Percentiles rank a stretch among this genome's conserved stretches.
Evolutionary conservation across 371 early-diverging fungal species (phyloP).

Genomic region (Lichtheimia hyalospora): DNA sequence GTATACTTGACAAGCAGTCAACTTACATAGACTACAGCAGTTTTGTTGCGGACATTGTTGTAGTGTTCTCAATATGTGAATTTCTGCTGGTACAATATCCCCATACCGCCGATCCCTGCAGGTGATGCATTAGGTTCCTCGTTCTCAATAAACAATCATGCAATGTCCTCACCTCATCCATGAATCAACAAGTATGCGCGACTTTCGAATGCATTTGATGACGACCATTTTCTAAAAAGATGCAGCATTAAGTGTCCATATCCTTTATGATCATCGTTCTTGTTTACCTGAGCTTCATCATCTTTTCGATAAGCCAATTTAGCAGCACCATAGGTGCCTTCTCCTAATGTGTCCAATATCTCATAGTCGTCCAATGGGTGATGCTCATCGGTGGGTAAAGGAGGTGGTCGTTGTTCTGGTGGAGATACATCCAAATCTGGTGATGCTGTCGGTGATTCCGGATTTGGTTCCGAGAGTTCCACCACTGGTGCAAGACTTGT

Average conservation of each 20-base stretch:
- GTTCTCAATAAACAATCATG: too few species aligned
- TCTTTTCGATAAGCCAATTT: slow-evolving; percentile 53
- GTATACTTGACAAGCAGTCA: background rate
- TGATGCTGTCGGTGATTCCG: background rate
- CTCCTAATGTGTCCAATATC: slow-evolving; percentile 62
- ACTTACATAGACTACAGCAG: slow-evolving; percentile 56
- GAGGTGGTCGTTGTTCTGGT: slow-evolving; percentile 1
- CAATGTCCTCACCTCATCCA: slow-evolving; percentile 51
- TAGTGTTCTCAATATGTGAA: slow-evolving; percentile 65
- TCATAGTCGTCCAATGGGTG: slow-evolving; percentile 56
- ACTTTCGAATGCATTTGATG: slow-evolving; percentile 70
- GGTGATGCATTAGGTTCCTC: background rate
- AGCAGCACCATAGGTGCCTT: slow-evolving; percentile 77
- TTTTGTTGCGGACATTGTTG: slow-evolving; percentile 58
- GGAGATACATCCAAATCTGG: background rate
- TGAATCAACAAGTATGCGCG: slow-evolving; percentile 64
- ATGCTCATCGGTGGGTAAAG: slow-evolving; percentile 6
- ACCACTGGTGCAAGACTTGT: background rate
- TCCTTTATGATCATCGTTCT: slow-evolving; percentile 2
- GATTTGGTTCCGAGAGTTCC: background rate
- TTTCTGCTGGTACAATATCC: slow-evolving; percentile 64
- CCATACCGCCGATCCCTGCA: slow-evolving; percentile 60
- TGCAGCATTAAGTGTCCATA: background rate
- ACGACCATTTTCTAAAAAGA: slow-evolving; percentile 52
- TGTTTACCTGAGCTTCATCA: slow-evolving; percentile 49